Evolutionary conservation across 2,329 filamentous ascomycete species (phyloP), one percentile per base, ranked within the genome.

Genomic region (Diaporthe sp.): DNA sequence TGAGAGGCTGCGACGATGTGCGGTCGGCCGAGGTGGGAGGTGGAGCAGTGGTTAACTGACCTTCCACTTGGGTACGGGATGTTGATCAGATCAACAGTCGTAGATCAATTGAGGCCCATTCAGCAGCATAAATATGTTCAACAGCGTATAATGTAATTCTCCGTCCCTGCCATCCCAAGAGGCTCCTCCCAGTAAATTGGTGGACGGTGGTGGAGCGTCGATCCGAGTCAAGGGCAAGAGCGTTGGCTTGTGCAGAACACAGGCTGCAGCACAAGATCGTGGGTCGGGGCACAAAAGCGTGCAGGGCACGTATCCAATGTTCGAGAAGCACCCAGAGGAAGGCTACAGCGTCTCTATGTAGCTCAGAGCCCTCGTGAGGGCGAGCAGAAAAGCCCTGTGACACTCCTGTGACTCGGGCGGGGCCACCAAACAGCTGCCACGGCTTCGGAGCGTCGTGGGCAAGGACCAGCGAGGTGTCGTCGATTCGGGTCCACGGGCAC

Each of bases 51-150:
- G 55, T 49, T n/a, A 44, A 63, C 71, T 73, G 28, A 73, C 71
- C 71, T 73, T 65, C 58, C 49, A 53, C 49, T 73, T 31, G 71
- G 71, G 58, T 55, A 47, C 58, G 71, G 71, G 42, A 34, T 65
- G 71, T 73, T 73, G 71, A 73, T 65, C 71, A 44, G 71, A 73
- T 73, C 71, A 65, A 60, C 71, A 47, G 49, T 73, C 25, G 71
- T 42, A 55, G 58, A 73, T 65, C 71, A 73, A 73, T 63, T 42
- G 49, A 65, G 71, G 71, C 71, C 71, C 71, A 65, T 65, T 42
- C 71, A 73, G 31, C 34, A 65, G 71, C 60, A 73, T 65, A 73
- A 65, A 65, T 73, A 63, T 73, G 37, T 63, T 73, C 28, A 73
- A 51, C 49, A 57, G 44, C 51, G 71, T 42, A 53, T 31, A 39